Conservation (phyloP, 345 rosid genomes). For the Eucalyptus curtisii region DNA sequence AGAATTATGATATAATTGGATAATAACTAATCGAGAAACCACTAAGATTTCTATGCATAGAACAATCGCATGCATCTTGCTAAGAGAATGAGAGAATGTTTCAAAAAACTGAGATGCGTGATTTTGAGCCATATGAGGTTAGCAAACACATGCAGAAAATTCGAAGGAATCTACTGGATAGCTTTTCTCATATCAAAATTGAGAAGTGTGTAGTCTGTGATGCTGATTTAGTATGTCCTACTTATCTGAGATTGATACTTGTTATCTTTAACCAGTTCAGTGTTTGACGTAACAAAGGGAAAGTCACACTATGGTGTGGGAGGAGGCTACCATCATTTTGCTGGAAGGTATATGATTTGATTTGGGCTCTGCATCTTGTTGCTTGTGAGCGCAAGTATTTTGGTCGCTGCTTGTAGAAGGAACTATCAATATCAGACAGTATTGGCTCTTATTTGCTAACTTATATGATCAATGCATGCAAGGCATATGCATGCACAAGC, state of each 20-base stretch:
- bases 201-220: neutral
- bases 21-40: neutral
- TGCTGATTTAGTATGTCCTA: neutral
- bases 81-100: neutral
- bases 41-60: neutral
- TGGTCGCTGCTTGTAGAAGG: neutral
- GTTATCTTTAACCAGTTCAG: slow-evolving; percentile 43
- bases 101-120: neutral
- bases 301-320: slow-evolving; percentile 85
- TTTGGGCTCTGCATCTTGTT: neutral
- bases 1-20: neutral
- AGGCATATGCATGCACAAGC: neutral
- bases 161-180: neutral
- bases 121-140: neutral
- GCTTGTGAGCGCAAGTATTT: neutral
- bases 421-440: neutral
- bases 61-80: neutral
- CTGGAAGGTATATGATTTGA: slow-evolving; percentile 57
- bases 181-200: neutral
- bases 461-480: neutral
- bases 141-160: neutral
- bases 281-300: slow-evolving; percentile 89
- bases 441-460: neutral
- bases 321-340: slow-evolving; percentile 86
- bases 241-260: neutral